Evolutionary conservation across 1,284 basidiomycete species (phyloP).

Genomic region (Heterobasidion occidentale): DNA sequence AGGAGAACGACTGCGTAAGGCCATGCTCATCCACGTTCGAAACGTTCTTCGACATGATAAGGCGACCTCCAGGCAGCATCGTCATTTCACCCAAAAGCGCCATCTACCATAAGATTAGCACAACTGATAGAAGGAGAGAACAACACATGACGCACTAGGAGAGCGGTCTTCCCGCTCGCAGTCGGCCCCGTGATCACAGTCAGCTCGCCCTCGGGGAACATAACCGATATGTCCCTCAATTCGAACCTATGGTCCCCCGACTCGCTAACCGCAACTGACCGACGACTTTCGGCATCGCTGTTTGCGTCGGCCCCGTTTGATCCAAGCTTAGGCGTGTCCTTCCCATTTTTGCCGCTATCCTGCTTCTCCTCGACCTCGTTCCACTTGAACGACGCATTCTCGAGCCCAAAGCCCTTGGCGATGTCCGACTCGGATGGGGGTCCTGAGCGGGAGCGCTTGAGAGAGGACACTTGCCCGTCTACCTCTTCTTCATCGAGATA

Average conservation of each 20-base stretch:
- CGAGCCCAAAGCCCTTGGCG: conserved; percentile 47
- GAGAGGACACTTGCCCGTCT: conserved; percentile 28
- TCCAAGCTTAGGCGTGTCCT: not conserved
- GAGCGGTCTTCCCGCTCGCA: conserved; percentile 74
- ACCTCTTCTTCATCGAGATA: conserved; percentile 79
- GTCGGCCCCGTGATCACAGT: conserved; percentile 67
- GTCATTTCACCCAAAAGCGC: conserved; percentile 64
- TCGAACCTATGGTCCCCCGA: conserved; percentile 45
- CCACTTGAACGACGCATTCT: conserved; percentile 66
- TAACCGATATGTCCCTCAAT: conserved; percentile 54
- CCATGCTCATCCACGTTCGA: conserved; percentile 53
- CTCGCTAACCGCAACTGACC: conserved; percentile 9
- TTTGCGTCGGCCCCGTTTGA: conserved; percentile 17
- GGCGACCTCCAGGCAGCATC: conserved; percentile 31
- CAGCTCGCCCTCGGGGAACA: conserved; percentile 64
- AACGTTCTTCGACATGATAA: conserved; percentile 60
- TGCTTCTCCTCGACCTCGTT: conserved; percentile 42
- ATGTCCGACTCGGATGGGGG: conserved; percentile 14
- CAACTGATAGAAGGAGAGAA: not conserved
- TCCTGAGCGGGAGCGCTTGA: conserved; percentile 23
- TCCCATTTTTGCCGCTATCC: conserved; percentile 7
- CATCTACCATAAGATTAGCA: conserved; percentile 31
- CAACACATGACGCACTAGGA: conserved; percentile 38
- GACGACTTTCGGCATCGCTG: not conserved
- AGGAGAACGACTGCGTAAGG: conserved; percentile 71